Evolutionary conservation across 495 filamentous ascomycete genomes (phyloP).

Genomic region (Aspergillus kassunensis): DNA sequence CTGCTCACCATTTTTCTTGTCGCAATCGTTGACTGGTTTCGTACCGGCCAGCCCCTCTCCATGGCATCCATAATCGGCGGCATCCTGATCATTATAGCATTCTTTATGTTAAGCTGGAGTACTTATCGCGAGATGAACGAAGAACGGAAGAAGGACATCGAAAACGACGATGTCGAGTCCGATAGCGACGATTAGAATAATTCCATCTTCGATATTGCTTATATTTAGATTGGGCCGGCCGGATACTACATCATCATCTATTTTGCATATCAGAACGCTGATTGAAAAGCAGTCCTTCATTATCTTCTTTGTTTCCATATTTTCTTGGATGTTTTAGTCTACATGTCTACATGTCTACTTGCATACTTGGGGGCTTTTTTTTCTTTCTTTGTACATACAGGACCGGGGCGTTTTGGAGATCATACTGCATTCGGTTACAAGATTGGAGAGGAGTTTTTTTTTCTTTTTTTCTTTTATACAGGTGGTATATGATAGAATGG

Average conservation of each 20-base stretch:
- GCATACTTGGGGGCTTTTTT: too few species aligned
- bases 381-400: too few species aligned
- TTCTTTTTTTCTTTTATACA: too few species aligned
- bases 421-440: too few species aligned
- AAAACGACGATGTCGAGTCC: conserved; percentile 38
- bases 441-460: too few species aligned
- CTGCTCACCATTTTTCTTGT: conserved; percentile 96
- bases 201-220: not conserved
- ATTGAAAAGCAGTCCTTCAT: too few species aligned
- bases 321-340: too few species aligned
- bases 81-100: conserved; percentile 78
- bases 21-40: conserved; percentile 82
- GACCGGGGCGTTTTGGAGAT: too few species aligned
- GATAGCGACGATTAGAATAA: conserved; percentile 42
- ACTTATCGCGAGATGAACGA: conserved; percentile 91
- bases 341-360: not conserved
- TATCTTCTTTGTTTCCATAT: not conserved
- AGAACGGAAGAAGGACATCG: conserved; percentile 61
- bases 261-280: too few species aligned
- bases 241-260: too few species aligned
- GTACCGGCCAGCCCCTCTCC: conserved; percentile 71
- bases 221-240: not conserved
- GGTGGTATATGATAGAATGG: too few species aligned
- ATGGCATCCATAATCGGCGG: conserved; percentile 76
- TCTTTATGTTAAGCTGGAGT: conserved; percentile 80